Conservation (phyloP, 495 filamentous ascomycete species). For the Aspergillus incahuasiensis region DNA sequence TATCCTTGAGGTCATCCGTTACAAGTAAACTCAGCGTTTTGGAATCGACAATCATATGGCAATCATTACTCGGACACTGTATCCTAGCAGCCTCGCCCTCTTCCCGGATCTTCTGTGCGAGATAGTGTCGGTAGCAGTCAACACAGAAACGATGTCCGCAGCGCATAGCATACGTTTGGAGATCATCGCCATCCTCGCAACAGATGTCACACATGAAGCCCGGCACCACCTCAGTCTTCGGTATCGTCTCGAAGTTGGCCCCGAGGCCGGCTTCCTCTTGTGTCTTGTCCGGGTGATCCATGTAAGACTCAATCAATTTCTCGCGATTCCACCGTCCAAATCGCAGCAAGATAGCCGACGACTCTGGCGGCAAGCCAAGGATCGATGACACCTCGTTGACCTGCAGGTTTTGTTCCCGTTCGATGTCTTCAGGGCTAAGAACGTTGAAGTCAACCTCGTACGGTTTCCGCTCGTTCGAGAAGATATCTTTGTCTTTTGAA, state of each 20-base stretch:
- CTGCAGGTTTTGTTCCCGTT: slow-evolving; percentile 74
- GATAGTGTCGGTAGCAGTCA: slow-evolving; percentile 87
- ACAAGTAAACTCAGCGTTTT: slow-evolving; percentile 83
- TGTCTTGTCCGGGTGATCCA: slow-evolving; percentile 73
- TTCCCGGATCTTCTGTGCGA: slow-evolving; percentile 84
- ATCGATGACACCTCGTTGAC: slow-evolving; percentile 86
- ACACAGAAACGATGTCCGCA: slow-evolving; percentile 95
- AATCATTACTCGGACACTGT: slow-evolving; percentile 83
- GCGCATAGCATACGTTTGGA: slow-evolving; percentile 92
- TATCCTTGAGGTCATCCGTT: slow-evolving; percentile 61
- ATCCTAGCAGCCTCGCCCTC: slow-evolving; percentile 95
- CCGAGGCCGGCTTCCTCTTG: slow-evolving; percentile 85
- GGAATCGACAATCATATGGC: slow-evolving; percentile 86
- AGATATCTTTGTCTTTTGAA: slow-evolving; percentile 68
- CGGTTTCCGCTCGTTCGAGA: slow-evolving; percentile 61
- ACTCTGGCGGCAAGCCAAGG: slow-evolving; percentile 78
- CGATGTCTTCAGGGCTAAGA: slow-evolving; percentile 71
- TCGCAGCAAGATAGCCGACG: slow-evolving; percentile 81
- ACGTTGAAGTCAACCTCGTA: slow-evolving; percentile 87
- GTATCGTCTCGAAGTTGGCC: slow-evolving; percentile 53
- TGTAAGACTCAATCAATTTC: slow-evolving; percentile 86
- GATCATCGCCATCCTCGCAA: slow-evolving; percentile 75
- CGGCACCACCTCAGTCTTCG: slow-evolving; percentile 61
- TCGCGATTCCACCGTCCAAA: slow-evolving; percentile 95
- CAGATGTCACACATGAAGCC: slow-evolving; percentile 94